These are phyloP conservation scores for Ustanciosporium gigantosporum DNA, from an alignment of 1,284 basidiomycete genomes.

Conservation along the genomic window DNA sequence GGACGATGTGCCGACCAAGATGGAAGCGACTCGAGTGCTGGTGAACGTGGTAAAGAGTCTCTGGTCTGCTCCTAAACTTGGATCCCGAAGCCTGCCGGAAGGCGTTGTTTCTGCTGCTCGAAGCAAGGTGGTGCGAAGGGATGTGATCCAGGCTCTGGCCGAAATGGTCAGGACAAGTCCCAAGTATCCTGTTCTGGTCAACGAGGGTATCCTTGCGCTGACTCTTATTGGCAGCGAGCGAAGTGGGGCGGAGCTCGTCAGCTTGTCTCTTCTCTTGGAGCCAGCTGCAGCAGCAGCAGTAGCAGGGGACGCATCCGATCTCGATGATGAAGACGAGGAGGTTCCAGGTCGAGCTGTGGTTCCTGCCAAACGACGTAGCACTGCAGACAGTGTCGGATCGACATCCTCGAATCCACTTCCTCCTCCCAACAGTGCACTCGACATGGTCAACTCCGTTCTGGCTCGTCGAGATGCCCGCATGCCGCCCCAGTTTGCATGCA, in stretches of 20 bases:
- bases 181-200: constrained; percentile 81
- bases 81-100: background rate
- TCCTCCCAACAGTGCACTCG: constrained; percentile 31
- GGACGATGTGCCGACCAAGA: constrained; percentile 78
- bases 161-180: constrained; percentile 75
- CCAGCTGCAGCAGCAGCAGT: constrained; percentile 6
- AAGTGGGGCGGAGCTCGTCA: constrained; percentile 68
- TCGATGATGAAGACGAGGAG: constrained; percentile 10
- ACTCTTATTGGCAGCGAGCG: constrained; percentile 73
- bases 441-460: constrained; percentile 48
- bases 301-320: constrained; percentile 8
- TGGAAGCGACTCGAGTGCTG: constrained; percentile 84
- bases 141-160: constrained; percentile 66
- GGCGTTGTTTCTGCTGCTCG: constrained; percentile 1
- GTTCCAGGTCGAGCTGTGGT: constrained; percentile 4
- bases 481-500: constrained; percentile 50
- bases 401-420: constrained; percentile 28
- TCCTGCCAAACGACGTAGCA: constrained; percentile 14
- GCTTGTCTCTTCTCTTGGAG: constrained; percentile 29
- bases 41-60: constrained; percentile 71
- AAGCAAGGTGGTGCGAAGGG: constrained; percentile 13
- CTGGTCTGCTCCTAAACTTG: constrained; percentile 22
- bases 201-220: constrained; percentile 83
- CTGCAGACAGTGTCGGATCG: constrained; percentile 28
- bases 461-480: constrained; percentile 49